phyloP scores from a whole-genome alignment of 2,329 filamentous ascomycete species.

The Cladosporium sp. region DNA sequence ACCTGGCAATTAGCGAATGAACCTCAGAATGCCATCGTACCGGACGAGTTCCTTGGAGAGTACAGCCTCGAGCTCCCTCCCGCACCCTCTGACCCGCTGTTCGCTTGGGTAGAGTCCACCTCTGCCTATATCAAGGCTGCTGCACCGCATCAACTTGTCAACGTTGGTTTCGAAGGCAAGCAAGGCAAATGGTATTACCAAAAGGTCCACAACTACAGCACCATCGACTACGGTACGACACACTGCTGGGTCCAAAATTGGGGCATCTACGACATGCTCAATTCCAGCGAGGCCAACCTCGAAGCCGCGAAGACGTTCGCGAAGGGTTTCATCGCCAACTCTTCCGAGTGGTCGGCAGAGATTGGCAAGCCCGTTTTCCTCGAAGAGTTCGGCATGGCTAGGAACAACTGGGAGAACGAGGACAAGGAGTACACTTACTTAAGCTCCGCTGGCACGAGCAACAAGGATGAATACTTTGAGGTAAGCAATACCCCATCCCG shows the following conservation, averaged over 20 bases:
- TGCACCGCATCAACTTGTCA: slow-evolving; percentile 34
- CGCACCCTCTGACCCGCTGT: slow-evolving; percentile 29
- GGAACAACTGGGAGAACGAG: slow-evolving; percentile 36
- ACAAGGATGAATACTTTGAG: slow-evolving; percentile 35
- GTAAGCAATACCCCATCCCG: slow-evolving; percentile 9
- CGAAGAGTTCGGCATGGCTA: slow-evolving; percentile 37
- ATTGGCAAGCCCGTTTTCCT: slow-evolving; percentile 35
- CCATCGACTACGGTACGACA: slow-evolving; percentile 35
- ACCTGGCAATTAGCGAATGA: slow-evolving; percentile 38
- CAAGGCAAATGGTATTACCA: slow-evolving; percentile 37
- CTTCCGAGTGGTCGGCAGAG: slow-evolving; percentile 30
- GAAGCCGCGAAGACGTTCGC: slow-evolving; percentile 32
- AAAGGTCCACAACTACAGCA: slow-evolving; percentile 31
- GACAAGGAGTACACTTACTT: slow-evolving; percentile 33
- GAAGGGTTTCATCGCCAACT: slow-evolving; percentile 28
- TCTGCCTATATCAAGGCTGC: slow-evolving; percentile 32
- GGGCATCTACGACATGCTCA: slow-evolving; percentile 35
- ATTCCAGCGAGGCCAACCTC: slow-evolving; percentile 28
- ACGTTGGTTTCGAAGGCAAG: slow-evolving; percentile 34
- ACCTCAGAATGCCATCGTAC: slow-evolving; percentile 27
- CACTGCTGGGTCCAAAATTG: slow-evolving; percentile 38
- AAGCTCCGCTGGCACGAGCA: slow-evolving; percentile 29
- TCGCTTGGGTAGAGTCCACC: slow-evolving; percentile 33
- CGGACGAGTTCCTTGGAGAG: slow-evolving; percentile 24
- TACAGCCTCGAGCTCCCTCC: slow-evolving; percentile 25